Percentiles rank a stretch among this genome's conserved stretches.
These are phyloP conservation scores for Capronia americana DNA, from an alignment of 2,329 filamentous ascomycete species.

Conservation along the genomic window DNA sequence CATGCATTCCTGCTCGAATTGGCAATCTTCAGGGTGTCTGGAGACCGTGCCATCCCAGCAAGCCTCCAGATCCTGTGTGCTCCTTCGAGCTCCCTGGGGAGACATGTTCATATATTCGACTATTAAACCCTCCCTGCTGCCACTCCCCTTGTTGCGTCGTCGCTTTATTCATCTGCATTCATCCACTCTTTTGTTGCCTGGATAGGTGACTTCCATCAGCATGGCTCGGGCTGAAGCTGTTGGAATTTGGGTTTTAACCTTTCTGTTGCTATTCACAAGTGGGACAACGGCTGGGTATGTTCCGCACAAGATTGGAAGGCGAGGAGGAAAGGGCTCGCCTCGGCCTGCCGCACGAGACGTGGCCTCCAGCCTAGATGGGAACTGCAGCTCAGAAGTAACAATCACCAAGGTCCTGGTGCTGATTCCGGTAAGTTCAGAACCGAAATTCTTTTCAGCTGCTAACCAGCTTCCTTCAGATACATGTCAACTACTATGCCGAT, in stretches of 20 bases:
- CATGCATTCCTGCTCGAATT: constrained; percentile 1
- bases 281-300: constrained; percentile 8
- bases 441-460: background rate
- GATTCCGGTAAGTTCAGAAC: constrained; percentile 20
- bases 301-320: background rate
- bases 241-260: background rate
- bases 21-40: constrained; percentile 10
- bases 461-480: constrained; percentile 13
- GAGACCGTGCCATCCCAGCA: background rate
- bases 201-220: background rate
- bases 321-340: background rate
- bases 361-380: background rate
- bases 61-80: constrained; percentile 5
- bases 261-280: background rate
- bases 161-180: background rate
- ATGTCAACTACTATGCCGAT: constrained; percentile 32
- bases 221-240: constrained; percentile 3
- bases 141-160: background rate
- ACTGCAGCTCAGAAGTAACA: constrained; percentile 18
- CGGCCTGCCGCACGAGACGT: background rate
- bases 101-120: background rate
- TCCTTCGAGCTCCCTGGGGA: background rate
- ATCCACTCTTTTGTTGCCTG: background rate
- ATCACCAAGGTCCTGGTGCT: constrained; percentile 23
- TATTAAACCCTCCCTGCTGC: background rate